phyloP scores from a whole-genome alignment of 306 rosid species.

The Cucumis melo region DNA sequence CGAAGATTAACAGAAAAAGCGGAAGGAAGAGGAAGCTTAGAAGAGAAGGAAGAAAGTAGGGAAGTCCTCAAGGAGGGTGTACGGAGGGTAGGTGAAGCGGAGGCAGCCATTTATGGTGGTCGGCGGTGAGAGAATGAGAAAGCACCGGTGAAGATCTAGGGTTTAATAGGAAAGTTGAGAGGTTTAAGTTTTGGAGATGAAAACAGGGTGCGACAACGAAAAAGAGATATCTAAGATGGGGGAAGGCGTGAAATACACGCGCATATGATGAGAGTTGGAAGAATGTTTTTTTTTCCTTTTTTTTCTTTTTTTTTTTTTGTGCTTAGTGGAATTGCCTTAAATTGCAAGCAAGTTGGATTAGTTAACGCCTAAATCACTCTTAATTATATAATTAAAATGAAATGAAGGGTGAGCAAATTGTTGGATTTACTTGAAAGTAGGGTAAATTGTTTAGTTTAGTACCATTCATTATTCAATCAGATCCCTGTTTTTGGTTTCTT shows the following conservation, averaged over 20 bases:
- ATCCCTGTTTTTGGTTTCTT: not conserved
- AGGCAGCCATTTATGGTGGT: slow-evolving; percentile 26
- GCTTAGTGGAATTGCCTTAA: not conserved
- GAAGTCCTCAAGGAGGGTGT: slow-evolving; percentile 7
- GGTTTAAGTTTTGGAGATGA: not conserved
- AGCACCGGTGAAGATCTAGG: not conserved
- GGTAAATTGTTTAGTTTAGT: not conserved
- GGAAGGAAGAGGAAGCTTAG: slow-evolving; percentile 35
- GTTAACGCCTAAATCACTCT: not conserved
- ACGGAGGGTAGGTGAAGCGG: slow-evolving; percentile 39
- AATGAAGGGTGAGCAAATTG: not conserved
- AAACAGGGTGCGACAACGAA: not conserved
- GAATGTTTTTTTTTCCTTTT: too few species aligned
- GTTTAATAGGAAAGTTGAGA: not conserved
- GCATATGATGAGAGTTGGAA: not conserved
- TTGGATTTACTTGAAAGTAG: not conserved
- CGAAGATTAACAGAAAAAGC: slow-evolving; percentile 36
- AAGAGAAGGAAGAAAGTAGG: slow-evolving; percentile 53
- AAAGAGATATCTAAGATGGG: not conserved
- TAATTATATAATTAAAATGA: not conserved
- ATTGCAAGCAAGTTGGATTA: not conserved
- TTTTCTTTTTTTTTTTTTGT: not conserved
- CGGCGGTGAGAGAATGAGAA: not conserved
- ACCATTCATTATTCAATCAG: not conserved
- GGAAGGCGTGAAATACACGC: not conserved